Conservation (phyloP, 371 early-diverging fungal genomes). For the Neoconidiobolus thromboides region DNA sequence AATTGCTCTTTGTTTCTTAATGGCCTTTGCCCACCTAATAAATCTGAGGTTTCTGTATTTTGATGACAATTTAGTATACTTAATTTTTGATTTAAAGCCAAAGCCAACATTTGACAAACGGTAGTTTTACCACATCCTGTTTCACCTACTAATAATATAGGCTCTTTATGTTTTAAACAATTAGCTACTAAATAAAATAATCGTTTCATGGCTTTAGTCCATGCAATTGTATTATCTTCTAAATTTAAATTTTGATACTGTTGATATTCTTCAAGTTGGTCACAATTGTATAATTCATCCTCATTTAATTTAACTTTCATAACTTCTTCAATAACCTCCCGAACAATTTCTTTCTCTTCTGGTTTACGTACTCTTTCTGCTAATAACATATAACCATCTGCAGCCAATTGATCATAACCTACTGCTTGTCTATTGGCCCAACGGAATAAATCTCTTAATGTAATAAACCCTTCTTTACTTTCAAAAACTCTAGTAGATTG, state of each 20-base stretch:
- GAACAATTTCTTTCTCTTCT: conserved; percentile 70
- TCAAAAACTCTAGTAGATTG: conserved; percentile 79
- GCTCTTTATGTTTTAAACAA: conserved; percentile 75
- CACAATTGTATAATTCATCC: conserved; percentile 39
- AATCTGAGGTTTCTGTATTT: conserved; percentile 92
- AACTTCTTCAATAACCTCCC: conserved; percentile 62
- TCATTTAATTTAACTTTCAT: conserved; percentile 53
- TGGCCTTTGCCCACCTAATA: conserved; percentile 95
- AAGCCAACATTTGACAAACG: conserved; percentile 83
- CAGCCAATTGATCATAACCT: conserved; percentile 63
- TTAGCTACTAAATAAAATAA: conserved; percentile 73
- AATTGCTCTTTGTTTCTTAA: conserved; percentile 40
- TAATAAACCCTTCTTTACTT: conserved; percentile 82
- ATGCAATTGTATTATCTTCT: conserved; percentile 44
- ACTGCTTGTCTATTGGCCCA: conserved; percentile 85
- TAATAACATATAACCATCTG: conserved; percentile 89
- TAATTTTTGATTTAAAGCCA: conserved; percentile 35
- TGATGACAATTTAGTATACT: conserved; percentile 95
- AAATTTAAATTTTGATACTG: conserved; percentile 11
- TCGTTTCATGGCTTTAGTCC: conserved; percentile 89
- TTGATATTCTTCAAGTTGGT: conserved; percentile 29
- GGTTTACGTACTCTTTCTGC: conserved; percentile 78
- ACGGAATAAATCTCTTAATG: conserved; percentile 95
- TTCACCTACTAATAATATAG: conserved; percentile 95
- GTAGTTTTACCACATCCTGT: conserved; percentile 99